These are phyloP conservation scores for Isoetes taiwanensis DNA, from an alignment of 75 land plant genomes.

Conservation along the genomic window DNA sequence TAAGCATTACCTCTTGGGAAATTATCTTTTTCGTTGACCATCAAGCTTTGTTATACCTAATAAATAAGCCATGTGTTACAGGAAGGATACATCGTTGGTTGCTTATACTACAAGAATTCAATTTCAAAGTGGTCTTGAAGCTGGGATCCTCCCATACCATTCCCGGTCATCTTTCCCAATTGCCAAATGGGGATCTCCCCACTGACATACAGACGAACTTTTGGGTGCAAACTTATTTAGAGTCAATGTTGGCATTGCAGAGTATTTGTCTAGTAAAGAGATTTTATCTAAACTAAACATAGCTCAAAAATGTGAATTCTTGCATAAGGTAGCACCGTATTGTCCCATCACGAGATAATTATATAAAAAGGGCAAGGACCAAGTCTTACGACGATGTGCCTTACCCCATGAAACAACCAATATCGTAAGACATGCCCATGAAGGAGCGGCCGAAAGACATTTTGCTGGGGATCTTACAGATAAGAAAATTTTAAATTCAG, in stretches of 20 bases:
- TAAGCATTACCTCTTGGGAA: not conserved
- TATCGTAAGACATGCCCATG: not conserved
- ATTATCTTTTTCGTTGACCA: not conserved
- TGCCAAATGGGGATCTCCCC: too few species aligned
- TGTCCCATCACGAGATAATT: too few species aligned
- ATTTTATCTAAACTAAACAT: too few species aligned
- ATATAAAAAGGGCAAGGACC: conserved; percentile 8
- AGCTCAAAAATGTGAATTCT: too few species aligned
- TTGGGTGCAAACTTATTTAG: too few species aligned
- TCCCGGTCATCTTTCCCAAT: too few species aligned
- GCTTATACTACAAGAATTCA: not conserved
- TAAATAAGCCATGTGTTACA: not conserved
- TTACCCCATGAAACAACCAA: not conserved
- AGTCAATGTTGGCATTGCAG: too few species aligned
- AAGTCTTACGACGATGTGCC: not conserved
- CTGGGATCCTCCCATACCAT: too few species aligned
- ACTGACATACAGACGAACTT: too few species aligned
- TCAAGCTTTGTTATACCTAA: not conserved
- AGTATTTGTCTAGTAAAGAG: too few species aligned
- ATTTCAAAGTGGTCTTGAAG: not conserved
- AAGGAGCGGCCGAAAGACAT: not conserved
- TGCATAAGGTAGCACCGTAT: too few species aligned
- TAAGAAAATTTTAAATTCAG: too few species aligned
- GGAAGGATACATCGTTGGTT: not conserved
- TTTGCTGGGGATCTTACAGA: not conserved